Evolutionary conservation across 345 rosid genomes (phyloP), one percentile per base, ranked within the genome.

Genomic region (Kandelia obovata): DNA sequence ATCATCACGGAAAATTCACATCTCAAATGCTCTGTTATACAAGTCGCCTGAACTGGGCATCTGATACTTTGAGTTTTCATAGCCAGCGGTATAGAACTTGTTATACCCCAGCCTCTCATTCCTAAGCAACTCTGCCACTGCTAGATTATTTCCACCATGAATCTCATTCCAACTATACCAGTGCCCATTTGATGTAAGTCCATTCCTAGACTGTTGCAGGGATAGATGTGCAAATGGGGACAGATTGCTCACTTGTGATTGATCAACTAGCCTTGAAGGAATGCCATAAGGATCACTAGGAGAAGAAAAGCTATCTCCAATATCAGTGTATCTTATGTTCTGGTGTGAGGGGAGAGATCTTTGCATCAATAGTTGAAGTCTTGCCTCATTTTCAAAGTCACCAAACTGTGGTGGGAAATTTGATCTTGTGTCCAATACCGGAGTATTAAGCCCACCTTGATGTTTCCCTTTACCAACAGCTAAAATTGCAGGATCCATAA

Each of bases 401-500:
- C 53, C 76, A 10, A 79, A 51, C 28, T 82, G 94, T 59, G 82
- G 76, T 10, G 83, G 80, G 61, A 74, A 81, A 66, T 79, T 83
- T 37, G 86, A 69, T 68, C 90, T 85, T 75, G 83, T 59, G 79
- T 89, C 95, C 28, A 91, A 70, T 13, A 86, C 88, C 30, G 82
- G 67, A 62, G 64, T 82, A 74, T 71, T 82, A 68, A 80, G 80
- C 66, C 82, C 92, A 43, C 86, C 80, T 39, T 83, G 88, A 71
- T 76, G 76, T 71, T 87, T 86, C 73, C 91, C 96, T 78, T 84
- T 85, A 63, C 96, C 98, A 77, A 91, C 98, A 10, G 96, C 97
- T 80, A 94, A 82, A 75, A 94, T 91, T 63, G 97, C 97, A 69
- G 97, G 96, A 83, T 91, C 97, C 73, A 89, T 82, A 71, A 94